phyloP scores from a whole-genome alignment of 2,329 filamentous ascomycete species.

The Dactylonectria macrodidyma region DNA sequence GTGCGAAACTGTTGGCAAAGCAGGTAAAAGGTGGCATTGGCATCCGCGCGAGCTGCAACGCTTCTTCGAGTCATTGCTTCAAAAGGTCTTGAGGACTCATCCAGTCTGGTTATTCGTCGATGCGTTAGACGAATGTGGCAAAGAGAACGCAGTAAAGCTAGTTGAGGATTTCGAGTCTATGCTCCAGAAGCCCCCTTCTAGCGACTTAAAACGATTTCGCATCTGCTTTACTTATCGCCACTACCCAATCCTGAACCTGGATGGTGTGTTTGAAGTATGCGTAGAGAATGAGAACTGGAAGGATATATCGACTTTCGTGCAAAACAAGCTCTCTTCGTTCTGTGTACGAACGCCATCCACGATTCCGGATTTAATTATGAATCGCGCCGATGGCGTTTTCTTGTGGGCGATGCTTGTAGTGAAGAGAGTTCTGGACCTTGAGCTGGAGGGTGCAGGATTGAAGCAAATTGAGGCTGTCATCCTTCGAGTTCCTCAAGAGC shows the following conservation, averaged over 20 bases:
- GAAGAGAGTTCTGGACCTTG: constrained; percentile 32
- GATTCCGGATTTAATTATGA: too few species aligned
- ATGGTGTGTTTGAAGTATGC: too few species aligned
- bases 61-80: constrained; percentile 41
- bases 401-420: constrained; percentile 10
- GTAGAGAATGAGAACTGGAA: too few species aligned
- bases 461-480: constrained; percentile 43
- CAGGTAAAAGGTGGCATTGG: constrained; percentile 48
- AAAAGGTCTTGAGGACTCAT: constrained; percentile 33
- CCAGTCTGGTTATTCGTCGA: constrained; percentile 52
- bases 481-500: constrained; percentile 35
- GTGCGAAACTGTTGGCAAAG: constrained; percentile 20
- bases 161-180: constrained; percentile 37
- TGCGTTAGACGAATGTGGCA: constrained; percentile 54
- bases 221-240: too few species aligned
- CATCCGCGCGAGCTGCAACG: constrained; percentile 39
- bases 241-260: too few species aligned
- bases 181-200: constrained; percentile 34
- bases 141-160: constrained; percentile 41
- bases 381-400: too few species aligned
- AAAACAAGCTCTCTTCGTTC: too few species aligned
- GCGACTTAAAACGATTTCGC: too few species aligned
- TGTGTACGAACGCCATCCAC: too few species aligned
- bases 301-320: too few species aligned
- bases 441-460: constrained; percentile 15